Conservation (phyloP, 2,329 filamentous ascomycete genomes). For the Helminthosporium solani region DNA sequence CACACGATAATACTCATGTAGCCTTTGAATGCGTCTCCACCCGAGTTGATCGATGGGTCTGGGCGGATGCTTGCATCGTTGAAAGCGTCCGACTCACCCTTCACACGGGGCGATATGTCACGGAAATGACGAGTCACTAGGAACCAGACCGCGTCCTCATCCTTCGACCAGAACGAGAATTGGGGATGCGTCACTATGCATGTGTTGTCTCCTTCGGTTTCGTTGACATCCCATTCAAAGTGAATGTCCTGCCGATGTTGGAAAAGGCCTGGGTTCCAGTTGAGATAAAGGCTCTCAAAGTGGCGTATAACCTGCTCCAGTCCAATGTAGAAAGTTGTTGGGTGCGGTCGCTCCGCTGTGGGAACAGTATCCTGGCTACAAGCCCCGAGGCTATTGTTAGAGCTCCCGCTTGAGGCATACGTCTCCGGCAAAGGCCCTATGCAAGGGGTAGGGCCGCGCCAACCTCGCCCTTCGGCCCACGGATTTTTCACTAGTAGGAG, state of each 20-base stretch:
- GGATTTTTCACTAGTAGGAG: slow-evolving; percentile 90
- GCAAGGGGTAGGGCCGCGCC: slow-evolving; percentile 57
- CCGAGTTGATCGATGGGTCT: slow-evolving; percentile 22
- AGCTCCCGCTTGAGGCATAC: slow-evolving; percentile 16
- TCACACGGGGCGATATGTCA: slow-evolving; percentile 48
- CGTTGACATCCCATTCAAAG: slow-evolving; percentile 73
- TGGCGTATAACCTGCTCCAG: slow-evolving; percentile 85
- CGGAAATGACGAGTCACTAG: slow-evolving; percentile 84
- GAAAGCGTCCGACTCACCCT: slow-evolving; percentile 33
- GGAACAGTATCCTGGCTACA: slow-evolving; percentile 31
- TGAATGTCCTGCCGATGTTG: slow-evolving; percentile 81
- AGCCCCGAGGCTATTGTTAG: slow-evolving; percentile 19
- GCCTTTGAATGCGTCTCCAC: slow-evolving; percentile 53
- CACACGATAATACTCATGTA: slow-evolving; percentile 90
- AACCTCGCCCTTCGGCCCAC: slow-evolving; percentile 80
- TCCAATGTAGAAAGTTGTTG: slow-evolving; percentile 92
- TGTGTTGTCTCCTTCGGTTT: slow-evolving; percentile 61
- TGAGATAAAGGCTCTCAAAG: slow-evolving; percentile 94
- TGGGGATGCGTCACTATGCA: slow-evolving; percentile 70
- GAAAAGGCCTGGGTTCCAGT: slow-evolving; percentile 93
- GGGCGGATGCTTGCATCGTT: slow-evolving; percentile 32
- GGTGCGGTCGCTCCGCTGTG: slow-evolving; percentile 44
- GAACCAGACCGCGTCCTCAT: slow-evolving; percentile 72
- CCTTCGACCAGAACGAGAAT: slow-evolving; percentile 55
- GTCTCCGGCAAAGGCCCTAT: slow-evolving; percentile 17